phyloP scores from a whole-genome alignment of 495 filamentous ascomycete genomes.

The Cercophora sp. region DNA sequence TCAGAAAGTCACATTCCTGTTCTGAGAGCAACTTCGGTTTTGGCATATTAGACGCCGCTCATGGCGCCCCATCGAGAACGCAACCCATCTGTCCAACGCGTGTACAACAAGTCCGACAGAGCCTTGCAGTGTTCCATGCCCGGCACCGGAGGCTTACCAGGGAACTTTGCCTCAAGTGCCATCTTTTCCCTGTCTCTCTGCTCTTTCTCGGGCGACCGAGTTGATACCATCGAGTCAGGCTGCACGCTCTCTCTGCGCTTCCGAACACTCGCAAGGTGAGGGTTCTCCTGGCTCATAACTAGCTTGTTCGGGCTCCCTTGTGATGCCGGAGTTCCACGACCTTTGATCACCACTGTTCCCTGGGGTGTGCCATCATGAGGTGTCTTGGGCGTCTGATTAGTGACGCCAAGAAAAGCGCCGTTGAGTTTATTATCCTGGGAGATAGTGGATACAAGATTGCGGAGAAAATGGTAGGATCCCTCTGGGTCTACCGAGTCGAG shows the following conservation, averaged over 20 bases:
- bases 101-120: conserved; percentile 84
- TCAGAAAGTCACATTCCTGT: no score
- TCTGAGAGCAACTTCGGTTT: no score
- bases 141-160: conserved; percentile 48
- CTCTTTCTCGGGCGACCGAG: conserved; percentile 20
- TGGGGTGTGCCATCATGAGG: conserved; percentile 32
- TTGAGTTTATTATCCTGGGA: conserved; percentile 40
- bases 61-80: conserved; percentile 64
- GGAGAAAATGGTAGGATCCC: conserved; percentile 79
- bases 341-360: conserved; percentile 47
- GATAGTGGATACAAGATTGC: conserved; percentile 53
- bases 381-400: conserved; percentile 12
- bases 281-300: conserved; percentile 75
- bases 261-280: conserved; percentile 74
- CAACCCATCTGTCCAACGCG: conserved; percentile 82
- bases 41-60: background rate
- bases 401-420: conserved; percentile 29
- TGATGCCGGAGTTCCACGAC: conserved; percentile 18
- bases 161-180: conserved; percentile 43
- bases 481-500: conserved; percentile 88
- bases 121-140: conserved; percentile 92
- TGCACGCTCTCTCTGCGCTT: conserved; percentile 61
- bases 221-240: conserved; percentile 1
- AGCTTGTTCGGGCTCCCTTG: conserved; percentile 51
- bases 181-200: conserved; percentile 42